A percentile compares a stretch with the other conserved stretches of the same genome.
These are phyloP conservation scores for Stephania yunnanensis DNA, from an alignment of 164 flowering plant species.

Conservation along the genomic window DNA sequence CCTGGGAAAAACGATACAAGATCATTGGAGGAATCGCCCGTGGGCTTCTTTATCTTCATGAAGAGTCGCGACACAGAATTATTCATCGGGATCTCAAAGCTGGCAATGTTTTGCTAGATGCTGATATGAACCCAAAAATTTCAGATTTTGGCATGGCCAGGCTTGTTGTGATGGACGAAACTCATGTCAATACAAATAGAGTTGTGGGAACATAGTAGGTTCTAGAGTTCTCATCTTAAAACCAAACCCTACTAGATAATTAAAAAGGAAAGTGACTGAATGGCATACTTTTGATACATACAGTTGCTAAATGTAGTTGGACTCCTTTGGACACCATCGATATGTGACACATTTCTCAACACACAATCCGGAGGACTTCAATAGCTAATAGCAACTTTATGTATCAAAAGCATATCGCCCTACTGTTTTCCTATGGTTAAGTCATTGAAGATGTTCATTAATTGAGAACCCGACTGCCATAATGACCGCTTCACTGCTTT, in stretches of 20 bases:
- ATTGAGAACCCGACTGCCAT: neutral
- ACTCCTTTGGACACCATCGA: no score
- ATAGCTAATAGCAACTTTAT: no score
- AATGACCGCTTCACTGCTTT: neutral
- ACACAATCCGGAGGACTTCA: no score
- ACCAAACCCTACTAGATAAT: neutral
- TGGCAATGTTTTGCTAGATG: neutral
- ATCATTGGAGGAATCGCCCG: neutral
- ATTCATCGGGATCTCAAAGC: neutral
- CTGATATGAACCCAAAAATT: neutral
- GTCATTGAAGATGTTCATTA: neutral
- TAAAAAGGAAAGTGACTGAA: no score
- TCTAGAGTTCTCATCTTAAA: neutral
- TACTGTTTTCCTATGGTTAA: no score
- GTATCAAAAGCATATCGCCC: no score
- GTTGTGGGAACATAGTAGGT: slow-evolving; percentile 1
- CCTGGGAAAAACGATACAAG: neutral
- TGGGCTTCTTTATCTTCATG: neutral
- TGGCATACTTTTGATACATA: no score
- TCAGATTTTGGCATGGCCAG: slow-evolving; percentile 1
- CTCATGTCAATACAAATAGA: neutral
- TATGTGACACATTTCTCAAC: no score
- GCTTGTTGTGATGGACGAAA: neutral
- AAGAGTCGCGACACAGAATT: neutral
- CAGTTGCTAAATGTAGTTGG: no score